These are phyloP conservation scores for Verticillium dahliae DNA, from an alignment of 2,329 filamentous ascomycete species.

Conservation along the genomic window DNA sequence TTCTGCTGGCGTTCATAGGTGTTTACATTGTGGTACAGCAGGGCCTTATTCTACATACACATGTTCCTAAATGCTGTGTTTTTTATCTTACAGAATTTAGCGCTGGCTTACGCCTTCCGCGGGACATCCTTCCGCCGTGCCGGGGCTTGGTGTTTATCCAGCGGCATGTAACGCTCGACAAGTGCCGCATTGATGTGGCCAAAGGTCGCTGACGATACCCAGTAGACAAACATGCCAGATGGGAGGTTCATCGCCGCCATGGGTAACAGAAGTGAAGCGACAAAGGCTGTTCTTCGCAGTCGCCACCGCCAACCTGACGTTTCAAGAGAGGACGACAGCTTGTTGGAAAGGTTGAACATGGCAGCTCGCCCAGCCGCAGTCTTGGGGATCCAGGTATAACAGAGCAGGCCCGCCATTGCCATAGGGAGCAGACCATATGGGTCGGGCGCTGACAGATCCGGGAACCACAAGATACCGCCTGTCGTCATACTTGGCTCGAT, in stretches of 20 bases:
- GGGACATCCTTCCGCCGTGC: background rate
- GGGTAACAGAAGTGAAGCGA: conserved; percentile 17
- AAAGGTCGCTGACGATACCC: conserved; percentile 27
- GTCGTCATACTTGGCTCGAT: conserved; percentile 25
- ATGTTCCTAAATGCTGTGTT: background rate
- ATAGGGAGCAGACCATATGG: conserved; percentile 41
- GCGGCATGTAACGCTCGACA: conserved; percentile 11
- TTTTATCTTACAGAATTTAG: background rate
- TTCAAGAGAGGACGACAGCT: background rate
- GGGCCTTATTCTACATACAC: background rate
- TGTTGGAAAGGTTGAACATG: background rate
- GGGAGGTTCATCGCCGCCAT: conserved; percentile 27
- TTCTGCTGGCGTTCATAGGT: background rate
- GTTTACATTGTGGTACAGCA: conserved; percentile 9
- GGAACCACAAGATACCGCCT: conserved; percentile 50
- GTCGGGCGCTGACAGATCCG: conserved; percentile 44
- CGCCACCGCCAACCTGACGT: conserved; percentile 2
- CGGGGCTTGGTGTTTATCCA: background rate
- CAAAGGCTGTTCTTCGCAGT: conserved; percentile 1
- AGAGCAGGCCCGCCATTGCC: background rate
- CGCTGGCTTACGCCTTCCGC: background rate
- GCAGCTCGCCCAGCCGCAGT: background rate
- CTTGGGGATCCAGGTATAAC: conserved; percentile 1
- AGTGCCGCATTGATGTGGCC: conserved; percentile 24
- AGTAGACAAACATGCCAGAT: conserved; percentile 33